These are phyloP conservation scores for Naumovozyma dairenensis DNA, from an alignment of 805 yeast species.

Conservation along the genomic window DNA sequence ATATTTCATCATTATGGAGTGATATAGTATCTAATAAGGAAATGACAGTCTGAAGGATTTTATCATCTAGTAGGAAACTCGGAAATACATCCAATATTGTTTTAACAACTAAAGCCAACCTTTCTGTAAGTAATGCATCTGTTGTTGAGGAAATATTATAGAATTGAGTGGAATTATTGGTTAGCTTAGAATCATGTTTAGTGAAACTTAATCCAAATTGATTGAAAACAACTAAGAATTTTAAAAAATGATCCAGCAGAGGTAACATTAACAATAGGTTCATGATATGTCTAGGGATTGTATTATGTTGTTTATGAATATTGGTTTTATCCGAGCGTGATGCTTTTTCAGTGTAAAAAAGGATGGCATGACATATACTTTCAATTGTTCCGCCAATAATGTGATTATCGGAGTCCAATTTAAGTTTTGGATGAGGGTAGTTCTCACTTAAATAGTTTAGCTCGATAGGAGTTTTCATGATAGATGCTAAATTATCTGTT, in stretches of 20 bases:
- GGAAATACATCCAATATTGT: slow-evolving; percentile 50
- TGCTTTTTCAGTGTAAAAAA: slow-evolving; percentile 32
- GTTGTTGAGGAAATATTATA: slow-evolving; percentile 25
- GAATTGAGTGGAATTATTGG: slow-evolving; percentile 15
- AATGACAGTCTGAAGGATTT: slow-evolving; percentile 48
- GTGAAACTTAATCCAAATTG: slow-evolving; percentile 33
- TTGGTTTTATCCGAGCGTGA: background rate
- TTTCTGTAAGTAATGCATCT: slow-evolving; percentile 36
- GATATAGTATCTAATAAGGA: slow-evolving; percentile 40
- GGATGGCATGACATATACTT: slow-evolving; percentile 63
- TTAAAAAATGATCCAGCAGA: slow-evolving; percentile 38
- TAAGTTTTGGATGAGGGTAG: slow-evolving; percentile 56
- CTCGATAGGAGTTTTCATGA: background rate
- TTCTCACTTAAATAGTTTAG: slow-evolving; percentile 32
- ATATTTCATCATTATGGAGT: slow-evolving; percentile 40
- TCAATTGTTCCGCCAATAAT: slow-evolving; percentile 52
- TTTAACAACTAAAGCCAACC: slow-evolving; percentile 45
- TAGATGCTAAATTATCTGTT: background rate
- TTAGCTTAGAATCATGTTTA: slow-evolving; percentile 19
- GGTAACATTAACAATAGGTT: slow-evolving; percentile 47
- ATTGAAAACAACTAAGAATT: slow-evolving; percentile 36
- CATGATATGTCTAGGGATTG: slow-evolving; percentile 10
- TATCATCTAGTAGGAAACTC: slow-evolving; percentile 60
- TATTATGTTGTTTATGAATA: slow-evolving; percentile 3
- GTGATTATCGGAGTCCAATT: slow-evolving; percentile 39